Percentiles rank a stretch among this genome's conserved stretches.
These are phyloP conservation scores for Tricholoma hemisulphureum DNA, from an alignment of 768 basidiomycete species.

Conservation along the genomic window DNA sequence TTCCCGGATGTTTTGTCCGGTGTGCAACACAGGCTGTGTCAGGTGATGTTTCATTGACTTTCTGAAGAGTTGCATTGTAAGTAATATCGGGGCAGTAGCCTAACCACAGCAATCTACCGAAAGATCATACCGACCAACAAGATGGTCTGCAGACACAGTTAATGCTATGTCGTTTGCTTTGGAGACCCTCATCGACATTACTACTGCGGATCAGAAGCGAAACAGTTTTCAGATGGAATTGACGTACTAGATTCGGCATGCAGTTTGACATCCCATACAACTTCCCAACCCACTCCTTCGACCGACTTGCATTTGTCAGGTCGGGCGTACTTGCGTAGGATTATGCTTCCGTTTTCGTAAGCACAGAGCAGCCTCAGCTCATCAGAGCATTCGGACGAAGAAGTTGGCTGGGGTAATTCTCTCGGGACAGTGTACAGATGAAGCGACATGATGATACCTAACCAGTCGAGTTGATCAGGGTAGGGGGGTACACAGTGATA, in stretches of 20 bases:
- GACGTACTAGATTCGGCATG: slow-evolving; percentile 73
- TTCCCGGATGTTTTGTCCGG: slow-evolving; percentile 78
- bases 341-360: slow-evolving; percentile 89
- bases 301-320: slow-evolving; percentile 49
- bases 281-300: slow-evolving; percentile 73
- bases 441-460: slow-evolving; percentile 89
- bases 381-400: slow-evolving; percentile 26
- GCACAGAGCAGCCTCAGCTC: slow-evolving; percentile 66
- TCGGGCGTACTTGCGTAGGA: slow-evolving; percentile 52
- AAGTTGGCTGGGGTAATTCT: slow-evolving; percentile 22
- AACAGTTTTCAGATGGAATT: not conserved
- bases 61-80: not conserved
- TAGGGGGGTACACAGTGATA: not conserved
- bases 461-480: not conserved
- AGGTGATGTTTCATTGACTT: not conserved
- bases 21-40: slow-evolving; percentile 21
- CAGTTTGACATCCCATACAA: slow-evolving; percentile 60
- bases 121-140: slow-evolving; percentile 65
- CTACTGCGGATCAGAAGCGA: slow-evolving; percentile 33
- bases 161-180: slow-evolving; percentile 57
- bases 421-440: slow-evolving; percentile 51
- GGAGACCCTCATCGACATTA: slow-evolving; percentile 85
- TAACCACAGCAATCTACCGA: slow-evolving; percentile 34
- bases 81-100: not conserved
- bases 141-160: slow-evolving; percentile 84